phyloP scores from a whole-genome alignment of 192 early-diverging fungal species.

The Gaertneriomyces sp. region DNA sequence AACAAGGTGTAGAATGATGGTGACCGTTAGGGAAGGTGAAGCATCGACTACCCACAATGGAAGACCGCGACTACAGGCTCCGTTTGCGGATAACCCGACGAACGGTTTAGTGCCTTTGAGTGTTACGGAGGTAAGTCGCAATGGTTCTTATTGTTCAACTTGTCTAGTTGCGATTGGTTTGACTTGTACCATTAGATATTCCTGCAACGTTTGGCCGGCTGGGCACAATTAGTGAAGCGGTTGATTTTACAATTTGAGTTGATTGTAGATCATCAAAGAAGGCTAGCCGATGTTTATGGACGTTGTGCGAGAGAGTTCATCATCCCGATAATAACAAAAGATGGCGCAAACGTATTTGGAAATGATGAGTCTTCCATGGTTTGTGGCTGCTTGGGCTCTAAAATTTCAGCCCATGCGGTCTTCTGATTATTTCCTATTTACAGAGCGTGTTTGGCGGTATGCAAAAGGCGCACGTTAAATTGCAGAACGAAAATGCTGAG shows the following conservation, averaged over 20 bases:
- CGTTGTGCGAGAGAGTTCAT: conserved; percentile 31
- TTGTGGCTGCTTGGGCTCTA: not conserved
- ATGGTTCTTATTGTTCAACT: not conserved
- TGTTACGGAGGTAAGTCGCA: conserved; percentile 27
- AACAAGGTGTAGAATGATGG: too few relatives aligned
- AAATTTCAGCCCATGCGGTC: not conserved
- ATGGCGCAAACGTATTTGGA: conserved; percentile 36
- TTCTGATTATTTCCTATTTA: not conserved
- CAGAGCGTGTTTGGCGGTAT: conserved; percentile 32
- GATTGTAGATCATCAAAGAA: conserved; percentile 42
- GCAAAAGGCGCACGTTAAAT: conserved; percentile 29
- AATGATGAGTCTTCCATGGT: conserved; percentile 36
- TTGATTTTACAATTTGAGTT: conserved; percentile 39
- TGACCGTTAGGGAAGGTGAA: not conserved
- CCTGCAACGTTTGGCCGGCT: conserved; percentile 39
- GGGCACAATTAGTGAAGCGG: conserved; percentile 36
- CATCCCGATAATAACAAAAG: conserved; percentile 18
- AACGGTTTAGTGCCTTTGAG: conserved; percentile 26
- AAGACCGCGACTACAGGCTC: conserved; percentile 24
- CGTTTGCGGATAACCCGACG: conserved; percentile 39
- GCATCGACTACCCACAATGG: conserved; percentile 3
- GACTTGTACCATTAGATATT: conserved; percentile 26
- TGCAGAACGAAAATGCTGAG: conserved; percentile 27
- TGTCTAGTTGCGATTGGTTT: not conserved
- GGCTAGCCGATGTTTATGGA: conserved; percentile 30